These are phyloP conservation scores for Lactarius trivialis DNA, from an alignment of 768 basidiomycete genomes.

Conservation along the genomic window DNA sequence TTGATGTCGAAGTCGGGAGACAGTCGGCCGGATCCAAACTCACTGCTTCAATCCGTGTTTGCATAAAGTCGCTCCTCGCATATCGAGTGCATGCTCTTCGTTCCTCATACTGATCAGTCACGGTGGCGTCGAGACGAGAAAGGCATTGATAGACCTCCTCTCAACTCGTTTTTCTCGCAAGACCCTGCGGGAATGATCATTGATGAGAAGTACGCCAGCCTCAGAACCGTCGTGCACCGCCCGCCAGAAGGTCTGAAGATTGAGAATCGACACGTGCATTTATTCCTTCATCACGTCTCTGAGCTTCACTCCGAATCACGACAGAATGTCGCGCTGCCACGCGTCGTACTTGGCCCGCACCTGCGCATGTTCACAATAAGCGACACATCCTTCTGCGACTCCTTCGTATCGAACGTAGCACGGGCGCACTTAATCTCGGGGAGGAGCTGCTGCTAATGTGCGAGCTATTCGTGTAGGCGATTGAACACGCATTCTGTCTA, in stretches of 20 bases:
- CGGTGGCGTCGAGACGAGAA: too few relatives aligned
- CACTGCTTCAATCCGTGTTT: too few relatives aligned
- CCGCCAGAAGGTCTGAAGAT: slow-evolving; percentile 83
- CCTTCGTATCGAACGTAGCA: slow-evolving; percentile 97
- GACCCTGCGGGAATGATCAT: too few relatives aligned
- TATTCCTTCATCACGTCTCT: slow-evolving; percentile 95
- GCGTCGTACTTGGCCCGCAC: slow-evolving; percentile 94
- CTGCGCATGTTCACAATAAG: slow-evolving; percentile 98
- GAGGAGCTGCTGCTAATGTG: slow-evolving; percentile 90
- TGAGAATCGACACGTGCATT: slow-evolving; percentile 88
- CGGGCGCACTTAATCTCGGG: slow-evolving; percentile 96
- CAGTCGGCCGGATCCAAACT: too few relatives aligned
- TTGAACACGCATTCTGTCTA: slow-evolving; percentile 96
- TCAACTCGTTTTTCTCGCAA: too few relatives aligned
- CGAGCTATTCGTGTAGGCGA: slow-evolving; percentile 88
- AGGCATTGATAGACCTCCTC: too few relatives aligned
- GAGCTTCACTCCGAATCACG: slow-evolving; percentile 86
- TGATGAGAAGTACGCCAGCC: background rate
- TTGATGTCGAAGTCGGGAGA: too few relatives aligned
- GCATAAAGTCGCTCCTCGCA: too few relatives aligned
- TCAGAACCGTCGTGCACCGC: slow-evolving; percentile 46
- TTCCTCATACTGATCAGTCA: too few relatives aligned
- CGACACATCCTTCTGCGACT: slow-evolving; percentile 85
- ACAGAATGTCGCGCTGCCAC: slow-evolving; percentile 94
- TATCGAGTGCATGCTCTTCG: too few relatives aligned